These are phyloP conservation scores for Amanita pseudoporphyria DNA, from an alignment of 768 basidiomycete genomes.

Conservation along the genomic window DNA sequence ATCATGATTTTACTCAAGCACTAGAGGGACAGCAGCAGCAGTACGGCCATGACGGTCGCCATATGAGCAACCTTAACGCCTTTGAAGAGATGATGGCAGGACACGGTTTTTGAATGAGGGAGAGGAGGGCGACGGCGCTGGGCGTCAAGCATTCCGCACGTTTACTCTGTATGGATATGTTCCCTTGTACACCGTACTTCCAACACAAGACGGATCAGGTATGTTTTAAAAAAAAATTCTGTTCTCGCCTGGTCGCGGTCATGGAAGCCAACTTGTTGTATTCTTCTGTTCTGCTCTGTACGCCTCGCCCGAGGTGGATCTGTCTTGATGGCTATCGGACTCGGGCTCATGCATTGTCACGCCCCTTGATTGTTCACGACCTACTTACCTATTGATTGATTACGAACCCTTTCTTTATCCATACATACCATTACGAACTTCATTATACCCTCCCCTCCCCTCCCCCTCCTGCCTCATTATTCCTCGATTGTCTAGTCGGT, in stretches of 20 bases:
- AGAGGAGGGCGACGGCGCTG: conserved; percentile 5
- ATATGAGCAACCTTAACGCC: conserved; percentile 16
- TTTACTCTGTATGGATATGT: conserved; percentile 5
- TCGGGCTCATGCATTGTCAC: conserved; percentile 14
- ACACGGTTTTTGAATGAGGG: conserved; percentile 18
- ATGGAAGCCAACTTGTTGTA: conserved; percentile 1
- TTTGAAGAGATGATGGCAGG: conserved; percentile 37
- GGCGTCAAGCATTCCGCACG: conserved; percentile 4
- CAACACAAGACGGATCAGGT: conserved; percentile 3
- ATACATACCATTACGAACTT: conserved; percentile 10
- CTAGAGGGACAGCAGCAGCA: conserved; percentile 19
- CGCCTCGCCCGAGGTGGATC: conserved; percentile 15
- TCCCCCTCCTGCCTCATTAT: background rate
- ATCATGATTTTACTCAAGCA: conserved; percentile 23
- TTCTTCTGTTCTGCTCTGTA: conserved; percentile 8
- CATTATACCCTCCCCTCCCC: too few species aligned
- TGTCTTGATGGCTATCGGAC: conserved; percentile 30
- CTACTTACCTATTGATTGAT: conserved; percentile 6
- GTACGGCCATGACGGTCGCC: conserved; percentile 13
- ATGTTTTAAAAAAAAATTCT: conserved; percentile 6
- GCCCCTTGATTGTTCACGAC: conserved; percentile 11
- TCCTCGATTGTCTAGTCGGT: background rate
- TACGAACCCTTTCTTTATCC: conserved; percentile 12
- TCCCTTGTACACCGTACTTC: background rate
- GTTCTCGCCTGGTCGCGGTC: conserved; percentile 1